These are phyloP conservation scores for Massarina eburnea DNA, from an alignment of 2,329 filamentous ascomycete species.

Conservation along the genomic window DNA sequence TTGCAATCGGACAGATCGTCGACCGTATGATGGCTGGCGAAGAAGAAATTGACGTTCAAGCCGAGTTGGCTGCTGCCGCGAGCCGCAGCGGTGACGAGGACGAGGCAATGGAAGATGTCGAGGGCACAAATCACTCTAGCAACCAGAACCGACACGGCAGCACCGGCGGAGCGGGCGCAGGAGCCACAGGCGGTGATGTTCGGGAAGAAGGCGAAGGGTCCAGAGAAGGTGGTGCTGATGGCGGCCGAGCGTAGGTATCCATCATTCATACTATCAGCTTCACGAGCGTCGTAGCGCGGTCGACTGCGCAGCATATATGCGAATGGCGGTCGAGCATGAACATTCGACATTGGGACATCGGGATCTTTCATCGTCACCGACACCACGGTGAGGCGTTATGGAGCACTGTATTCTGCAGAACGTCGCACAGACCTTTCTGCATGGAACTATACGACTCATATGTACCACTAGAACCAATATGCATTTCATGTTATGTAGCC, in stretches of 20 bases:
- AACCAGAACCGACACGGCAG: slow-evolving; percentile 38
- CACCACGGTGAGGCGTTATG: slow-evolving; percentile 36
- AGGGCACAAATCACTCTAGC: slow-evolving; percentile 51
- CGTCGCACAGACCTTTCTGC: slow-evolving; percentile 21
- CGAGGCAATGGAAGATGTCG: slow-evolving; percentile 66
- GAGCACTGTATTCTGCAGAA: slow-evolving; percentile 15
- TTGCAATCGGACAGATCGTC: slow-evolving; percentile 85
- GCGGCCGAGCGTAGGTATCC: slow-evolving; percentile 97
- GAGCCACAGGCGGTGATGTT: slow-evolving; percentile 87
- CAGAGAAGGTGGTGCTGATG: slow-evolving; percentile 91
- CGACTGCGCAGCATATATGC: slow-evolving; percentile 25
- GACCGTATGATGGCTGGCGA: slow-evolving; percentile 84
- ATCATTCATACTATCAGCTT: slow-evolving; percentile 24
- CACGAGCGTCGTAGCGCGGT: slow-evolving; percentile 40
- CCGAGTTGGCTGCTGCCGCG: slow-evolving; percentile 64
- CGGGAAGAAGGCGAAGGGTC: slow-evolving; percentile 86
- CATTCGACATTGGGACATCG: slow-evolving; percentile 2
- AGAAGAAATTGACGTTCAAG: slow-evolving; percentile 71
- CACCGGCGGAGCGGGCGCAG: slow-evolving; percentile 80
- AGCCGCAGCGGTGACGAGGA: slow-evolving; percentile 62
- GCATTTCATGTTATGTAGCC: slow-evolving; percentile 28
- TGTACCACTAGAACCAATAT: slow-evolving; percentile 43
- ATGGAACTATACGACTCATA: slow-evolving; percentile 24
- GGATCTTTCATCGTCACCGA: slow-evolving; percentile 5
- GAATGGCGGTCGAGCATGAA: slow-evolving; percentile 20